Evolutionary conservation across 2,329 filamentous ascomycete genomes (phyloP), one percentile per base, ranked within the genome.

Genomic region (Raffaelea albimanens): DNA sequence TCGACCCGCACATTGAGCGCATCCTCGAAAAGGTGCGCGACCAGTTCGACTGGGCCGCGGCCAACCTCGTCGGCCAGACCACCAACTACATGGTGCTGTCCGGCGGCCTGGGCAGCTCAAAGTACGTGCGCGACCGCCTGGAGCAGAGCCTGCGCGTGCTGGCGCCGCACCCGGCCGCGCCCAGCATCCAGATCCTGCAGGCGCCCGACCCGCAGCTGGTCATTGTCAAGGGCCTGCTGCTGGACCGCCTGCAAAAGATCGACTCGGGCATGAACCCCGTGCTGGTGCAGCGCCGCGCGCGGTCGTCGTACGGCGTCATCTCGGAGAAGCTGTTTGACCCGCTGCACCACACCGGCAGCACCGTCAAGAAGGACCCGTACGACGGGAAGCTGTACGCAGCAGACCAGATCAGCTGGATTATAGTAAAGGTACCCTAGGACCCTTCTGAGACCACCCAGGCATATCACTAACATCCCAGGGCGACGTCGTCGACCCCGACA

Each of bases 131-230:
- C n/a, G 61, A 69, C 20, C 57, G 59, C 16, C 59, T 73, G 2
- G 61, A 70, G 42, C 56, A 65, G n/a, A 57, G 61, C 2, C 61
- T 71, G 39, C 47, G 50, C 22, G n/a, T n/a, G n/a, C 57, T 45
- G 4, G 57, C 59, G 8, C 56, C 57, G 2, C 67, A 70, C 42
- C 59, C 61, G 3, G 67, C 62, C 45, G 63, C 67, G 4, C 52
- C 53, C 10, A 54, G 61, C 9, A 57, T 67, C 23, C 58, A 62
- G 31, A 67, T 72, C 16, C 52, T 72, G 3, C 67, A 67, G 9
- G 68, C 67, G 2, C 67, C 69, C 9, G 74, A 78, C 41, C 73
- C 75, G 0, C 72, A 77, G 47, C 68, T 78, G 0, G 72, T 74
- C 5, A 73, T 78, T 2, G 72, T 73, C 39, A 73, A 73, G 50